Evolutionary conservation across 352 stramenopile genomes (phyloP), one percentile per base, ranked within the genome.

Genomic region (Pythium aquatile): DNA sequence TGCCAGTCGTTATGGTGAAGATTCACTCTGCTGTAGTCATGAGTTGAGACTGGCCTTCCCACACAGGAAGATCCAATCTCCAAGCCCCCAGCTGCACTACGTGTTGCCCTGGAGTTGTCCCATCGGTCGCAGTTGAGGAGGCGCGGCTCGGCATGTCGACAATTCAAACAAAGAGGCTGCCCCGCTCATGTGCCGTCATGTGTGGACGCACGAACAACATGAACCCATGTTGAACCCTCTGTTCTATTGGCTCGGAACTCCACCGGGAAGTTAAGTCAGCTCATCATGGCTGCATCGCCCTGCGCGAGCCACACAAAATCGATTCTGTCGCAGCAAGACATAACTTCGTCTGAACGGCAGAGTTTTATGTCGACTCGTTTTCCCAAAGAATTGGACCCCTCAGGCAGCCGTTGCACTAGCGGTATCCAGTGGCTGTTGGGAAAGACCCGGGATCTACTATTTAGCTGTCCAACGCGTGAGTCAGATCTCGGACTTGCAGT

Each of bases 261-360:
- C 5, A 49, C 13, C 20, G 9, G n/a, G 14, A 35, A 35, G 52
- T 40, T 40, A 60, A 52, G 39, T 60, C 55, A 60, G 55, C 55
- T 14, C 55, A 60, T 60, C 55, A 52, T 60, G 55, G 55, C 55
- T 60, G 1, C 55, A 5, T 39, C n/a, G 13, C 24, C 0, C 17
- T 47, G 24, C 10, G 39, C 39, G 39, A 47, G 39, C 39, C 39
- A 47, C 39, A 47, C 39, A 47, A 47, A 47, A 14, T 8, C 39
- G 8, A 16, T 47, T 47, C 39, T 47, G 39, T 47, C 39, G 14
- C 39, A 47, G 16, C 14, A 13, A 47, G 39, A 47, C 39, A 24
- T 42, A 42, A 42, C 35, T 42, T 42, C 35, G 35, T 42, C 35
- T 11, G 35, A 3, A 42, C 35, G 35, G 16, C 35, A 42, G 35